Base-by-base conservation (phyloP, 768 basidiomycete species). In the Cystobasidiopsis lactophilus region DNA sequence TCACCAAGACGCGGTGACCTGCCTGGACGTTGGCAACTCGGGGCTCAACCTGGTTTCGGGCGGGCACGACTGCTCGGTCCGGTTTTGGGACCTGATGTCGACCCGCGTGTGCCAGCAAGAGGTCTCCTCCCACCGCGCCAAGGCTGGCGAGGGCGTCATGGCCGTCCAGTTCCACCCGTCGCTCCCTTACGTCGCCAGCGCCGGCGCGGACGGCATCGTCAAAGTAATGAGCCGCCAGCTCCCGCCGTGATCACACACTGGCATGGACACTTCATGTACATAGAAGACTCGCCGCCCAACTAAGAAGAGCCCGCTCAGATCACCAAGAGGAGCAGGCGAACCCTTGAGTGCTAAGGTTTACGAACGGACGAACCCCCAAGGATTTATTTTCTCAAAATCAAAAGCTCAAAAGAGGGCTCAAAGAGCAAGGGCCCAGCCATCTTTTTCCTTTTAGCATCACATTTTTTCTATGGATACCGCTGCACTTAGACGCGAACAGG, bases 121-220 rank as follows among this genome's bases (percentile, higher is more conserved):
- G 66, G 75, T 83, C 55, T 79, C 82, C 30, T 76, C 75, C 35
- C 93, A 96, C 69, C 76, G 91, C 44, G 77, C 80, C 69, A 91
- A 89, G 68, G 80, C 78, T 39, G 74, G 77, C 50, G 88, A 95
- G 66, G 93, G 93, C 38, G 85, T 91, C 21, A 71, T 93, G 57
- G 83, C 78, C 60, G 79, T 91, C 13, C 78, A 81, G 57, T 82
- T 82, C 68, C 82, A 85, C 64, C 77, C 80, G 13, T 75, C 79
- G 55, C 66, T 88, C 52, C 81, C 82, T 27, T 77, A 88, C 63
- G 77, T 93, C 74, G 85, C 81, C 16, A 91, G 84, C 65, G 83
- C 84, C 19, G 91, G 91, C n/a, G 85, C 85, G 13, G 91, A 95
- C 68, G 88, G 89, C 26, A 80, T 85, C 41, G 78, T 95, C 55